Evolutionary conservation across 768 basidiomycete genomes (phyloP).

Genomic region (Filobasidium wieringae): DNA sequence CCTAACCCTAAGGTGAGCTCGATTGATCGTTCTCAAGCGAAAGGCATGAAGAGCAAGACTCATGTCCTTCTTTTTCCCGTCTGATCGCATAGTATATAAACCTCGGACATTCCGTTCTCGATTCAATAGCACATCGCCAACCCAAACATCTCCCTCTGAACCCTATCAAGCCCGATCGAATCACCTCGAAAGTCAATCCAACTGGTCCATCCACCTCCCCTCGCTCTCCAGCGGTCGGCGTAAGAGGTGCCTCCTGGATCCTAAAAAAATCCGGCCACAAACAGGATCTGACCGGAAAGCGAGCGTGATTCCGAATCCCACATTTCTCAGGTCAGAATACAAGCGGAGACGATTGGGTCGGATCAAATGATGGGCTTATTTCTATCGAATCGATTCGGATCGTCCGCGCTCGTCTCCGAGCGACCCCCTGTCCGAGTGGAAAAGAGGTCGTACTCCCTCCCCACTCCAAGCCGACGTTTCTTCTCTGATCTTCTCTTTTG

Average conservation of each 20-base stretch:
- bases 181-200: not conserved
- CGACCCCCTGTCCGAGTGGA: not conserved
- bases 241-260: too few relatives aligned
- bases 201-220: not conserved
- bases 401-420: not conserved
- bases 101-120: too few relatives aligned
- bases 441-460: not conserved
- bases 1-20: not conserved
- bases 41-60: not conserved
- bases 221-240: too few relatives aligned
- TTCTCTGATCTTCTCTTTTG: not conserved
- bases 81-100: not conserved
- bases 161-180: not conserved
- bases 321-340: not conserved
- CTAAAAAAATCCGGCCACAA: not conserved
- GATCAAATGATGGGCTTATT: not conserved
- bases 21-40: not conserved
- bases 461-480: not conserved
- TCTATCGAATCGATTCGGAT: not conserved
- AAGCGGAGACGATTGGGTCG: not conserved
- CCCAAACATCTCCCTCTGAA: not conserved
- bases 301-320: not conserved
- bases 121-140: too few relatives aligned
- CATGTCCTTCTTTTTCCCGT: not conserved
- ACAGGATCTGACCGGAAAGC: not conserved